These are phyloP conservation scores for Purpureocillium takamizusanense DNA, from an alignment of 2,329 filamentous ascomycete genomes.

Conservation along the genomic window DNA sequence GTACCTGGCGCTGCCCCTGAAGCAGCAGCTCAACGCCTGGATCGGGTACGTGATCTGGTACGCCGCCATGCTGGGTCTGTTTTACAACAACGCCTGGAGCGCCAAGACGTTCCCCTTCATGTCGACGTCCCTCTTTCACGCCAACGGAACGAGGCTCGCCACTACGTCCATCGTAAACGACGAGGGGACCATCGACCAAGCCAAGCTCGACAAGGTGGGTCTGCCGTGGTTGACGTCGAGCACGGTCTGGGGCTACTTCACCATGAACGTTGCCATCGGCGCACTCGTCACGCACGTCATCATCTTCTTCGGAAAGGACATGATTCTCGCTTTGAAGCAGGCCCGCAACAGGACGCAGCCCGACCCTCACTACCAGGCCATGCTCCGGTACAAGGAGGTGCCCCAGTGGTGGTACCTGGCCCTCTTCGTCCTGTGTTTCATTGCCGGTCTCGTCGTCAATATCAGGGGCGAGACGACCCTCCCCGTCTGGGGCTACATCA, in stretches of 20 bases:
- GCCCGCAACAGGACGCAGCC: conserved; percentile 9
- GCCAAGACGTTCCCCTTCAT: conserved; percentile 22
- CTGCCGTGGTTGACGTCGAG: conserved; percentile 17
- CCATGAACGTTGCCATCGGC: conserved; percentile 20
- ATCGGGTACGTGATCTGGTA: conserved; percentile 27
- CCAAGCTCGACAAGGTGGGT: conserved; percentile 14
- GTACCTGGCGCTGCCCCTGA: conserved; percentile 25
- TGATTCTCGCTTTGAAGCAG: conserved; percentile 10
- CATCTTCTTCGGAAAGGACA: conserved; percentile 11
- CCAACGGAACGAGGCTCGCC: conserved; percentile 14
- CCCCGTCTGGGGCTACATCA: conserved; percentile 22
- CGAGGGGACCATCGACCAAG: conserved; percentile 15
- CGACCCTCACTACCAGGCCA: conserved; percentile 32
- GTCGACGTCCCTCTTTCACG: conserved; percentile 17
- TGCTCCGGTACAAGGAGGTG: conserved; percentile 29
- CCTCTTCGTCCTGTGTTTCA: conserved; percentile 17
- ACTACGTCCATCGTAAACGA: conserved; percentile 13
- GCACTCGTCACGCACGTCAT: conserved; percentile 11
- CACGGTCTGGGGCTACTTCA: conserved; percentile 16
- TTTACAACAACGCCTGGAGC: conserved; percentile 30
- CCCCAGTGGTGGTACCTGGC: conserved; percentile 22
- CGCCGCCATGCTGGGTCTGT: conserved; percentile 24
- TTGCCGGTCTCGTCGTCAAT: conserved; percentile 20
- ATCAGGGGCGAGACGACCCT: conserved; percentile 22
- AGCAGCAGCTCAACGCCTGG: conserved; percentile 25